Evolutionary conservation across 1,284 basidiomycete genomes (phyloP), one percentile per base, ranked within the genome.

Genomic region (Crocinoboletus sp.): DNA sequence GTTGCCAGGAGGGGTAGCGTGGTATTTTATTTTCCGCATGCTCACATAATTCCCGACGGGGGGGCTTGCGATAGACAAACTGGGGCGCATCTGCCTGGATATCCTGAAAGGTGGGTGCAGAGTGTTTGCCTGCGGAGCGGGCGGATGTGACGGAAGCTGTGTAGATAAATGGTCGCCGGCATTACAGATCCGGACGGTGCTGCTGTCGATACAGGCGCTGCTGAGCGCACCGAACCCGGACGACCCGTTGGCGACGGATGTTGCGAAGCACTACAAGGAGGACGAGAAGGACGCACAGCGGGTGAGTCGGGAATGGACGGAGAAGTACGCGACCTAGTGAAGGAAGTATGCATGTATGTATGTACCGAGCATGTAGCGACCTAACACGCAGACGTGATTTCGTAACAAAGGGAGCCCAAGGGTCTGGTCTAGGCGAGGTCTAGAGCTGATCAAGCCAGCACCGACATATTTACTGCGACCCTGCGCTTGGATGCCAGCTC

Each of bases 131-230:
- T 23, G 15, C 16, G 3, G n/a, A 4, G 49, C 33, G 53, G 29
- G 29, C 2, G 13, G 34, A 6, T 22, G 33, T 44, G 16, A 41
- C 34, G 33, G 19, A 37, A 3, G 10, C 20, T 33, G 37, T 22
- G 25, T 44, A 93, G 95, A 99, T 71, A 98, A 97, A 75, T 99
- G 95, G 95, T 97, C 94, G 5, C 95, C 95, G 9, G 95, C 95
- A 0, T 77, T 99, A 17, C 96, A 98, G 68, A 98, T 99, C 69
- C 87, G 95, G 53, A 99, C 95, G 0, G 95, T 99, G 44, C 75
- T 99, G 28, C 80, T 99, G 41, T 98, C 95, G 22, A 80, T 99
- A 59, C 96, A 99, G 68, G 96, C 95, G 8, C 76, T 99, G 17
- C 77, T 99, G 24, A 93, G 89, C 54, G 88, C 95, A 5, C 95